Percentiles rank a stretch among this genome's conserved stretches.
These are phyloP conservation scores for Diaporthe helianthi DNA, from an alignment of 2,329 filamentous ascomycete species.

Conservation along the genomic window DNA sequence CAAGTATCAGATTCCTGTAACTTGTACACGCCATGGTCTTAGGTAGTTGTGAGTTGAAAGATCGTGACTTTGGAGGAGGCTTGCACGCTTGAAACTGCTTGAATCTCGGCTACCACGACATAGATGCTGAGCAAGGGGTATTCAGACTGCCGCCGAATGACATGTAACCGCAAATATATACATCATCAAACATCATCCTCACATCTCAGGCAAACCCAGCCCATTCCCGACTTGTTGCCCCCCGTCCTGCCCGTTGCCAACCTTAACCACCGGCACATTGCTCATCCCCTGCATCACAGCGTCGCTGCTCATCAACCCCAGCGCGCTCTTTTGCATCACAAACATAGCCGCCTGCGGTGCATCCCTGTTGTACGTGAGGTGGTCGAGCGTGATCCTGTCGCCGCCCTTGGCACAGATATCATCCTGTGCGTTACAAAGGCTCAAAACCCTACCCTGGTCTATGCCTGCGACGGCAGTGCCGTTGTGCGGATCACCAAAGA, in stretches of 20 bases:
- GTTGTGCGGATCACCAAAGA: conserved; percentile 34
- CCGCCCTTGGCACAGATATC: conserved; percentile 35
- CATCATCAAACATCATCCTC: not conserved
- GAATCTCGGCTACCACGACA: too few species aligned
- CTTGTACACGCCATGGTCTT: too few species aligned
- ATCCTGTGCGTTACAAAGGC: conserved; percentile 30
- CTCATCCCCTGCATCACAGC: conserved; percentile 39
- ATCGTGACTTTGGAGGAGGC: too few species aligned
- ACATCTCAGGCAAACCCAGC: conserved; percentile 6
- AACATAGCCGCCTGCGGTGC: conserved; percentile 39
- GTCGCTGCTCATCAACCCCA: conserved; percentile 39
- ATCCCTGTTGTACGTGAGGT: conserved; percentile 40
- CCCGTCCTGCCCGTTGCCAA: conserved; percentile 5
- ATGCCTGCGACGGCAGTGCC: conserved; percentile 31
- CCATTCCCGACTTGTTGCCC: conserved; percentile 23
- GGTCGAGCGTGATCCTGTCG: conserved; percentile 38
- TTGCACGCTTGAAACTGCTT: too few species aligned
- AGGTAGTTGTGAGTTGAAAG: too few species aligned
- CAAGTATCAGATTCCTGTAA: too few species aligned
- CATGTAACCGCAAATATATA: not conserved
- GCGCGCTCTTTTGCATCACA: conserved; percentile 39
- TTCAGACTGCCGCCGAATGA: not conserved
- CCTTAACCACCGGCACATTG: conserved; percentile 28
- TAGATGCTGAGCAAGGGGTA: not conserved
- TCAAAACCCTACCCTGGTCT: conserved; percentile 17